phyloP scores from a whole-genome alignment of 257 asterid genomes.

The Jaltomata sinuosa region DNA sequence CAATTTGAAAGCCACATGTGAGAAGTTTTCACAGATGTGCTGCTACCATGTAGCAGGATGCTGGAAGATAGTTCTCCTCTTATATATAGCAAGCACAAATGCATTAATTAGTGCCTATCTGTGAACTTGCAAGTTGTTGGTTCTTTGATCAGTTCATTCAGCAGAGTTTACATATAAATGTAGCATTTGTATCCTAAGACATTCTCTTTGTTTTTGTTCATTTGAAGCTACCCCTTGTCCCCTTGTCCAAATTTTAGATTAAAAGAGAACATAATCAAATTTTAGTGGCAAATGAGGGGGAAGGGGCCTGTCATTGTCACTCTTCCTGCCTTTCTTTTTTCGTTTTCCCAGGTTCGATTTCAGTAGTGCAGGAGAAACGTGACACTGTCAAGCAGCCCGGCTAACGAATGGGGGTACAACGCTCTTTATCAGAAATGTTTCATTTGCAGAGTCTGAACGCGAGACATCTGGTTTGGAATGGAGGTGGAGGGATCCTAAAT shows the following conservation, averaged over 20 bases:
- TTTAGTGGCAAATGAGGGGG: not conserved
- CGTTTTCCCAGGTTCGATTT: fast-evolving
- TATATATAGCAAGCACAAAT: too few relatives aligned
- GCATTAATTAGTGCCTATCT: too few relatives aligned
- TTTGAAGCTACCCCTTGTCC: too few relatives aligned
- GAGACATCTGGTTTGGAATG: not conserved
- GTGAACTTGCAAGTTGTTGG: too few relatives aligned
- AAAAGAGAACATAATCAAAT: not conserved
- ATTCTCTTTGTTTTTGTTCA: not conserved
- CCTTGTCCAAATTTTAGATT: not conserved
- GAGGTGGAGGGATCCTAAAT: not conserved
- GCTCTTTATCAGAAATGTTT: not conserved
- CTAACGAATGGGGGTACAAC: too few relatives aligned
- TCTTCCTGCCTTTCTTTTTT: not conserved
- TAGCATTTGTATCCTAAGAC: too few relatives aligned
- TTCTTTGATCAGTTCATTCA: too few relatives aligned
- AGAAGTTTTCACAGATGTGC: not conserved
- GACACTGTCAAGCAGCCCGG: too few relatives aligned
- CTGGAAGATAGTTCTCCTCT: too few relatives aligned
- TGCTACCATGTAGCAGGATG: not conserved
- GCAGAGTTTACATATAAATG: too few relatives aligned
- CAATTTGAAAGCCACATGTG: not conserved
- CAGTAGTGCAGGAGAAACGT: too few relatives aligned
- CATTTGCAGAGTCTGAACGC: too few relatives aligned
- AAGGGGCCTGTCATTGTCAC: not conserved